Percentiles rank a stretch among this genome's conserved stretches.
Evolutionary conservation across 2,329 filamentous ascomycete species (phyloP).

Genomic region (Cytospora paraplurivora): DNA sequence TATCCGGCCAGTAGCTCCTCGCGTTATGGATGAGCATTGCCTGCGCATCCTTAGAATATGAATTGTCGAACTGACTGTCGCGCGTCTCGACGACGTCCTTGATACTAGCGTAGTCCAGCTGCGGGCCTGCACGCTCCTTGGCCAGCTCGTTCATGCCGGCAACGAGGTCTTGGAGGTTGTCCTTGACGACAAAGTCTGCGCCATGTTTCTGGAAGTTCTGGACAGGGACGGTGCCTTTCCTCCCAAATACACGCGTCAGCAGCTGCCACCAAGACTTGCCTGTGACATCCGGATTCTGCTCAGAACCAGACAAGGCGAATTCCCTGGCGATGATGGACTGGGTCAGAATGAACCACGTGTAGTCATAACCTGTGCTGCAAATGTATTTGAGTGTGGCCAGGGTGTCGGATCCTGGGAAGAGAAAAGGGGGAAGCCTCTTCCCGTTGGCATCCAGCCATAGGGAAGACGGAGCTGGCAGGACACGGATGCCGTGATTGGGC

Average conservation of each 20-base stretch:
- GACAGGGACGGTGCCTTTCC: conserved; percentile 55
- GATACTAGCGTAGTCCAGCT: conserved; percentile 49
- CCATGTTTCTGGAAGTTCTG: conserved; percentile 62
- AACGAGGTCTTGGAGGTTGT: conserved; percentile 57
- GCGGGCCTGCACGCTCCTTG: conserved; percentile 47
- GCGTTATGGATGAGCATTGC: conserved; percentile 63
- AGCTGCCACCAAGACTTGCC: conserved; percentile 58
- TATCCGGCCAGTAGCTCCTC: conserved; percentile 58
- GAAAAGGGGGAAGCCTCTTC: conserved; percentile 57
- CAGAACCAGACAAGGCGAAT: conserved; percentile 63
- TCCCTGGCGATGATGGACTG: conserved; percentile 62
- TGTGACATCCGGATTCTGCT: conserved; percentile 65
- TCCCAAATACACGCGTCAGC: conserved; percentile 51
- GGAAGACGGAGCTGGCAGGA: conserved; percentile 62
- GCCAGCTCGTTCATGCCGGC: conserved; percentile 61
- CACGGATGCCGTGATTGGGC: conserved; percentile 61
- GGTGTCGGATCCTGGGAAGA: conserved; percentile 61
- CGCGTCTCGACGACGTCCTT: conserved; percentile 52
- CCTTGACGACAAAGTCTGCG: conserved; percentile 60
- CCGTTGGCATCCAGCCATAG: conserved; percentile 65
- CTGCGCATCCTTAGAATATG: conserved; percentile 62
- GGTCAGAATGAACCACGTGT: conserved; percentile 64
- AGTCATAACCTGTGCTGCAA: conserved; percentile 62
- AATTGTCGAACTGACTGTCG: conserved; percentile 58
- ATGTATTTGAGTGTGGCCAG: conserved; percentile 61